Percentiles rank a stretch among this genome's conserved stretches.
These are phyloP conservation scores for Lenzites betulinus DNA, from an alignment of 768 basidiomycete genomes.

Conservation along the genomic window DNA sequence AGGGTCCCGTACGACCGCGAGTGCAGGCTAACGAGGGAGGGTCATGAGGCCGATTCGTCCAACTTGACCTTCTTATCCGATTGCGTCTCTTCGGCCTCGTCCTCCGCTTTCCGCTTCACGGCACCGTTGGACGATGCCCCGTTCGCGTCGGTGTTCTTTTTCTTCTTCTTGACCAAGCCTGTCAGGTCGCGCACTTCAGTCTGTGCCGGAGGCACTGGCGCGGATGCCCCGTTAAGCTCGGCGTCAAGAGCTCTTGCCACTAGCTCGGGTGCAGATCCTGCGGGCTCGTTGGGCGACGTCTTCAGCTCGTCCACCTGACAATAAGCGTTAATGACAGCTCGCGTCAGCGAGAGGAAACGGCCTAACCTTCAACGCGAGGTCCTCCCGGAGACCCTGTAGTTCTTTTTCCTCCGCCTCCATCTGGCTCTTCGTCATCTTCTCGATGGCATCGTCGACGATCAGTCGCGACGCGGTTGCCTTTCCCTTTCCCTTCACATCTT, in stretches of 20 bases:
- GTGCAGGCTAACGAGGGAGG: too few relatives aligned
- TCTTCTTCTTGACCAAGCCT: conserved; percentile 88
- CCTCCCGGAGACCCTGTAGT: conserved; percentile 69
- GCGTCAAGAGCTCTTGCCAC: conserved; percentile 71
- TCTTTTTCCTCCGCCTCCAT: conserved; percentile 82
- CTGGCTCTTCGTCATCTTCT: conserved; percentile 70
- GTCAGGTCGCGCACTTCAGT: conserved; percentile 79
- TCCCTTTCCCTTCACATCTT: conserved; percentile 69
- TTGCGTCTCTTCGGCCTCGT: conserved; percentile 39
- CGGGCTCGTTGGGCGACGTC: conserved; percentile 66
- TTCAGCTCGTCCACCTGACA: conserved; percentile 90
- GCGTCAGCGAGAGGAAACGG: background rate
- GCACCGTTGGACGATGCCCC: conserved; percentile 31
- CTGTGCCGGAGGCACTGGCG: conserved; percentile 32
- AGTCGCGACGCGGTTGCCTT: conserved; percentile 51
- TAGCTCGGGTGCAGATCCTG: conserved; percentile 64
- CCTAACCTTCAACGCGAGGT: conserved; percentile 77
- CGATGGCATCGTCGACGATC: conserved; percentile 55
- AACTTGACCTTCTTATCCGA: conserved; percentile 69
- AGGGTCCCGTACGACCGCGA: background rate
- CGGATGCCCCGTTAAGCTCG: conserved; percentile 56
- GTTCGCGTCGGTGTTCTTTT: conserved; percentile 40
- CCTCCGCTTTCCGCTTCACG: conserved; percentile 74
- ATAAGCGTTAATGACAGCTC: background rate
- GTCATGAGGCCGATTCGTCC: conserved; percentile 39